phyloP scores from a whole-genome alignment of 2,329 filamentous ascomycete genomes.

The Ophiostoma fasciatum region DNA sequence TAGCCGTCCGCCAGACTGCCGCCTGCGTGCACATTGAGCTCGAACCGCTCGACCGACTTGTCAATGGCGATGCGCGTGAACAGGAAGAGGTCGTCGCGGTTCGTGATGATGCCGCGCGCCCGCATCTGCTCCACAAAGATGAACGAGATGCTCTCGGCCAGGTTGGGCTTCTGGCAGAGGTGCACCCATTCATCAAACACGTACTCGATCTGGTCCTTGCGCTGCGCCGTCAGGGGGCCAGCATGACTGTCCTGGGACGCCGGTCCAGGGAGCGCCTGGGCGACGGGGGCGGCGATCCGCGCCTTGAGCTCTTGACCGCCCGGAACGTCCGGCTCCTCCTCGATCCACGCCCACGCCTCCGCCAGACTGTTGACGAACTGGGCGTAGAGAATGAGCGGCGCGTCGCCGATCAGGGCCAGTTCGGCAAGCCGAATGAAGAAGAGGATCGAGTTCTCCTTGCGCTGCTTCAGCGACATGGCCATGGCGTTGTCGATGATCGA shows the following conservation, averaged over 20 bases:
- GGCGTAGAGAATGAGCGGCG: conserved; percentile 62
- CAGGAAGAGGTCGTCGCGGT: conserved; percentile 58
- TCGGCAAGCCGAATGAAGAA: conserved; percentile 72
- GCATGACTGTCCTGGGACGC: too few relatives aligned
- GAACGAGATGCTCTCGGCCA: conserved; percentile 53
- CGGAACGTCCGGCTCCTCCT: conserved; percentile 50
- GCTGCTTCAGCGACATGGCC: conserved; percentile 55
- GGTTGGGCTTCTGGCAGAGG: conserved; percentile 61
- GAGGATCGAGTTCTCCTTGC: conserved; percentile 57
- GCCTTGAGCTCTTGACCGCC: conserved; percentile 57
- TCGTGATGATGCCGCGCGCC: conserved; percentile 54
- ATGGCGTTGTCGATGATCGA: conserved; percentile 55
- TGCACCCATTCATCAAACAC: conserved; percentile 92
- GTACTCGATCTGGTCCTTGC: conserved; percentile 80
- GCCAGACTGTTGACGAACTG: conserved; percentile 78
- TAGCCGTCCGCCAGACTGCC: conserved; percentile 44
- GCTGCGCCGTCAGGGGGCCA: conserved; percentile 38
- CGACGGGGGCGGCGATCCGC: conserved; percentile 33
- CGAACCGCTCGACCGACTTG: conserved; percentile 61
- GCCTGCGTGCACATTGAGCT: conserved; percentile 49
- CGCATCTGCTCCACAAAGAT: conserved; percentile 80
- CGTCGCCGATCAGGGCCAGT: conserved; percentile 61
- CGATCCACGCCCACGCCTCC: conserved; percentile 67
- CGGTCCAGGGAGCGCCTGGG: too few relatives aligned
- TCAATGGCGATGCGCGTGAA: conserved; percentile 78